These are phyloP conservation scores for Linnemannia elongata DNA, from an alignment of 192 early-diverging fungal species.

Conservation along the genomic window DNA sequence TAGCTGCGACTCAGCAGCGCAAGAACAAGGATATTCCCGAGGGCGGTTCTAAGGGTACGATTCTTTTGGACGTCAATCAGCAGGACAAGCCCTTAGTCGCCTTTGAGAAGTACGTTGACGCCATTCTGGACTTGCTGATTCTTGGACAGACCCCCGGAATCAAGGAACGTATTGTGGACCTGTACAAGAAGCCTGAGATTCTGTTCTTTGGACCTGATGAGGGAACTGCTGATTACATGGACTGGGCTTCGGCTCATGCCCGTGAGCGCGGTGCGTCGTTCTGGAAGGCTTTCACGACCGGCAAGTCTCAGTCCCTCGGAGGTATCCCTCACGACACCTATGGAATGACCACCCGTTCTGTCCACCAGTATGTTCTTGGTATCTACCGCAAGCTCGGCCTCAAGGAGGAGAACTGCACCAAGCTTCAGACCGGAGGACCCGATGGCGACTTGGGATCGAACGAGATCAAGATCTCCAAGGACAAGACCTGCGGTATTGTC, in stretches of 20 bases:
- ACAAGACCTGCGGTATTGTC: conserved; percentile 93
- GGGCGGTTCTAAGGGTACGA: conserved; percentile 98
- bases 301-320: conserved; percentile 94
- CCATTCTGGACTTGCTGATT: conserved; percentile 88
- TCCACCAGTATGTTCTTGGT: conserved; percentile 98
- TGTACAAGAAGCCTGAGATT: conserved; percentile 92
- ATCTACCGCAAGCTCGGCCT: conserved; percentile 88
- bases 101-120: conserved; percentile 53
- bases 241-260: conserved; percentile 98
- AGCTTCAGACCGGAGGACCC: conserved; percentile 97
- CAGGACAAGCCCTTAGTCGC: conserved; percentile 51
- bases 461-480: conserved; percentile 98
- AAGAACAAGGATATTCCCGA: conserved; percentile 99
- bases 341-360: conserved; percentile 99
- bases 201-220: conserved; percentile 76
- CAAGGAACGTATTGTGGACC: conserved; percentile 96
- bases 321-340: conserved; percentile 98
- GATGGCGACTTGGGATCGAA: conserved; percentile 99
- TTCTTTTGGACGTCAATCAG: conserved; percentile 62
- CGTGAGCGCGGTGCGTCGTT: conserved; percentile 88
- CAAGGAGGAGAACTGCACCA: conserved; percentile 89
- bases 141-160: conserved; percentile 92
- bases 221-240: conserved; percentile 98
- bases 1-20: conserved; percentile 96
- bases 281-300: conserved; percentile 99